phyloP scores from a whole-genome alignment of 1,284 basidiomycete genomes.

The Chiua sp. region DNA sequence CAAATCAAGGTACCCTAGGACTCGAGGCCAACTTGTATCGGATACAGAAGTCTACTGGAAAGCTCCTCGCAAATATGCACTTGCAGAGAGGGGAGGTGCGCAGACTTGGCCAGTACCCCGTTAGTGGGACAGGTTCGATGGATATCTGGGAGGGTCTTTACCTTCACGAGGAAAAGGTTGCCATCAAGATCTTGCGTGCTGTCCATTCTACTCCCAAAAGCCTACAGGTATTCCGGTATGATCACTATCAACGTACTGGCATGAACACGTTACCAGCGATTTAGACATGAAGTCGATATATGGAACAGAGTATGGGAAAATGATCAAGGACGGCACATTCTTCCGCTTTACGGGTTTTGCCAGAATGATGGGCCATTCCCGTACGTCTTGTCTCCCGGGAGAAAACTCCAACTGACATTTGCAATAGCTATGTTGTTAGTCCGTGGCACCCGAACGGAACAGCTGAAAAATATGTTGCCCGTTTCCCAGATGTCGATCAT shows the following conservation, averaged over 20 bases:
- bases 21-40: slow-evolving; percentile 54
- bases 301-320: slow-evolving; percentile 59
- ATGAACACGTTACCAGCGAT: slow-evolving; percentile 43
- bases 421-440: slow-evolving; percentile 55
- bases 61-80: slow-evolving; percentile 53
- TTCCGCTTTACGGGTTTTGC: slow-evolving; percentile 62
- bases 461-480: slow-evolving; percentile 50
- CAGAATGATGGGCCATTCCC: slow-evolving; percentile 59
- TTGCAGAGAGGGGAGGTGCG: slow-evolving; percentile 56
- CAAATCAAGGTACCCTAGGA: slow-evolving; percentile 44
- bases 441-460: slow-evolving; percentile 63
- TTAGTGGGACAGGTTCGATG: slow-evolving; percentile 54
- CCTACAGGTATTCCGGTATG: slow-evolving; percentile 38
- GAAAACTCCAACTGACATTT: neutral
- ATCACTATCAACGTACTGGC: neutral
- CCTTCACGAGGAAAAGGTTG: slow-evolving; percentile 56
- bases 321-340: slow-evolving; percentile 54
- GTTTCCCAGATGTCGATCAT: slow-evolving; percentile 45
- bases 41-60: slow-evolving; percentile 47
- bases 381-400: slow-evolving; percentile 32
- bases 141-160: slow-evolving; percentile 60
- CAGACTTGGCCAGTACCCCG: slow-evolving; percentile 51
- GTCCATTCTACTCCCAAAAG: slow-evolving; percentile 52
- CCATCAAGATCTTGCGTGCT: slow-evolving; percentile 58
- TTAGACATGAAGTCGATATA: slow-evolving; percentile 56